phyloP scores from a whole-genome alignment of 2,329 filamentous ascomycete species.

The Pyrenochaeta sp. region DNA sequence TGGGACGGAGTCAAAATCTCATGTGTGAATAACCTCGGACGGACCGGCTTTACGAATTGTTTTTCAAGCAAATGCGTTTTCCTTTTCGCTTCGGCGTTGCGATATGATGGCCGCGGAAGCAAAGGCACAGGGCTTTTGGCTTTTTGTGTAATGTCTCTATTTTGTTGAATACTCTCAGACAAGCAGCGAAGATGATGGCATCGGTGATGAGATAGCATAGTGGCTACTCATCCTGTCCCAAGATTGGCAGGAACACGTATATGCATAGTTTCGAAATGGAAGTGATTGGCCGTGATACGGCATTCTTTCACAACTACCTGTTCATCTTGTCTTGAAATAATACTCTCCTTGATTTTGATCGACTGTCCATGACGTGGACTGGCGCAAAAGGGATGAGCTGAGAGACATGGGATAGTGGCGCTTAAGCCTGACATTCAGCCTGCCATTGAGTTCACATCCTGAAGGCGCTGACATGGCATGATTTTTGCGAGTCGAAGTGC shows the following conservation, averaged over 20 bases:
- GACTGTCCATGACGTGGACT: background rate
- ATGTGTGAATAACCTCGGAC: background rate
- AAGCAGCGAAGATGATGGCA: background rate
- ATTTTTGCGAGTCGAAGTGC: background rate
- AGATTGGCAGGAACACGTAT: background rate
- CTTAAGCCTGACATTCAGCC: background rate
- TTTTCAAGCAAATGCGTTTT: background rate
- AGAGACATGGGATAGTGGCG: background rate
- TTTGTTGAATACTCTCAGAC: background rate
- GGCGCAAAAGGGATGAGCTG: background rate
- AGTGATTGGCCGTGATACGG: slow-evolving; percentile 3
- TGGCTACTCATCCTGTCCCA: too few relatives aligned
- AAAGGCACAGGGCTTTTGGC: background rate
- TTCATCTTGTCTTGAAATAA: too few relatives aligned
- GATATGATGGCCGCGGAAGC: too few relatives aligned
- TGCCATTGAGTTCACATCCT: background rate
- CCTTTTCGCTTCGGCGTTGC: background rate
- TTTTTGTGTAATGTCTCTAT: slow-evolving; percentile 1
- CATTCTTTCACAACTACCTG: background rate
- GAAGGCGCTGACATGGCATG: background rate
- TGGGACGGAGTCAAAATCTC: background rate
- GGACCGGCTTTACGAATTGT: slow-evolving; percentile 1
- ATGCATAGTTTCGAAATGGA: slow-evolving; percentile 2
- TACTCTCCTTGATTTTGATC: background rate
- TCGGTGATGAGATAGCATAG: background rate